These are phyloP conservation scores for Hippophae rhamnoides DNA, from an alignment of 306 rosid genomes.

Conservation along the genomic window DNA sequence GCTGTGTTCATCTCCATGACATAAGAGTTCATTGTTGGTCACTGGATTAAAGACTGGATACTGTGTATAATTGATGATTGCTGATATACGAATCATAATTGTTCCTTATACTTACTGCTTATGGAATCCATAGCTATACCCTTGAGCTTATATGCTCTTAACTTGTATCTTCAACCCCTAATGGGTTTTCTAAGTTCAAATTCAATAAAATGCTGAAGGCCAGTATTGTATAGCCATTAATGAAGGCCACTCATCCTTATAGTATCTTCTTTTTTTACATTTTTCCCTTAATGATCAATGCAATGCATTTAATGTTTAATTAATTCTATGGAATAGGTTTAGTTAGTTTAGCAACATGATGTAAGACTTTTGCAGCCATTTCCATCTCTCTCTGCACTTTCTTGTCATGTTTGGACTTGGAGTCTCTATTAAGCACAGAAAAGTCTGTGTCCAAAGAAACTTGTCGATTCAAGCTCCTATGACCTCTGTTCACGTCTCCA, in stretches of 20 bases:
- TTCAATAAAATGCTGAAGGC: constrained; percentile 33
- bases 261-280: neutral
- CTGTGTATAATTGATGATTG: constrained; percentile 7
- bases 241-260: constrained; percentile 12
- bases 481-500: constrained; percentile 30
- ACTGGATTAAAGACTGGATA: constrained; percentile 13
- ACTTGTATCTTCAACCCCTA: constrained; percentile 24
- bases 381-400: neutral
- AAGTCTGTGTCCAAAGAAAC: constrained; percentile 74
- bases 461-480: constrained; percentile 41
- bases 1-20: constrained; percentile 17
- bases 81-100: constrained; percentile 23
- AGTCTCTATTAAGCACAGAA: constrained; percentile 37
- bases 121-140: constrained; percentile 12
- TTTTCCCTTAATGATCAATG: constrained; percentile 1
- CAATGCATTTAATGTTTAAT: constrained; percentile 18
- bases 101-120: constrained; percentile 18
- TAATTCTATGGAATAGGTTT: no score
- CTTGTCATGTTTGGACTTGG: constrained; percentile 38
- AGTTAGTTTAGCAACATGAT: no score
- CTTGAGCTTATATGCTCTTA: constrained; percentile 4
- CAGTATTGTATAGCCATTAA: constrained; percentile 33
- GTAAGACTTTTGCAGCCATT: no score
- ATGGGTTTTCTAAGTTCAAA: constrained; percentile 24
- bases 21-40: constrained; percentile 17